Evolutionary conservation across 2,329 filamentous ascomycete species (phyloP).

Genomic region (Bertia moriformis): DNA sequence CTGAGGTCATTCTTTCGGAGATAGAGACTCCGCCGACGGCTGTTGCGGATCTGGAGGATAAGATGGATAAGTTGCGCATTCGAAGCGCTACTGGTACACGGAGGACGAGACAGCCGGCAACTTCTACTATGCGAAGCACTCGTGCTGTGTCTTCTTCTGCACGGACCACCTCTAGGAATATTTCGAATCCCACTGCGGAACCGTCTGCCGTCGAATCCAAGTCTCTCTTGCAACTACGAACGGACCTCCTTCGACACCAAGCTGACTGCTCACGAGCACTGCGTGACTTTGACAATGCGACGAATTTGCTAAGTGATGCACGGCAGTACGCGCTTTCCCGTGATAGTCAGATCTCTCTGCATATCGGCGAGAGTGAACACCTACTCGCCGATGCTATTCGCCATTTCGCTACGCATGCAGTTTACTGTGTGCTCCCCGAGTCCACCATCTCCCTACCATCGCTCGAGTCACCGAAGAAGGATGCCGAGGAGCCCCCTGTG

Average conservation of each 20-base stretch:
- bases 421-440: slow-evolving; percentile 42
- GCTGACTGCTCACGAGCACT: neutral
- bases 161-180: neutral
- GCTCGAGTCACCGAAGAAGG: slow-evolving; percentile 12
- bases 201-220: neutral
- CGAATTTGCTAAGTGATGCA: neutral
- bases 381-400: neutral
- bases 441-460: slow-evolving; percentile 45
- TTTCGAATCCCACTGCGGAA: neutral
- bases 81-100: neutral
- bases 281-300: neutral
- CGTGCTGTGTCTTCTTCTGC: neutral
- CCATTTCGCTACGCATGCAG: slow-evolving; percentile 30
- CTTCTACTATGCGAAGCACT: neutral
- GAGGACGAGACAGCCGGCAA: neutral
- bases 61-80: neutral
- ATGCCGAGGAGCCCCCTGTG: neutral
- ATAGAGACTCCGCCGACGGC: neutral
- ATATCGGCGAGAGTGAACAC: slow-evolving; percentile 3
- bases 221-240: neutral
- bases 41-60: neutral
- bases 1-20: neutral
- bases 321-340: neutral
- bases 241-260: neutral
- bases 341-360: neutral